These are phyloP conservation scores for Dioszegia hungarica DNA, from an alignment of 768 basidiomycete genomes.

Conservation along the genomic window DNA sequence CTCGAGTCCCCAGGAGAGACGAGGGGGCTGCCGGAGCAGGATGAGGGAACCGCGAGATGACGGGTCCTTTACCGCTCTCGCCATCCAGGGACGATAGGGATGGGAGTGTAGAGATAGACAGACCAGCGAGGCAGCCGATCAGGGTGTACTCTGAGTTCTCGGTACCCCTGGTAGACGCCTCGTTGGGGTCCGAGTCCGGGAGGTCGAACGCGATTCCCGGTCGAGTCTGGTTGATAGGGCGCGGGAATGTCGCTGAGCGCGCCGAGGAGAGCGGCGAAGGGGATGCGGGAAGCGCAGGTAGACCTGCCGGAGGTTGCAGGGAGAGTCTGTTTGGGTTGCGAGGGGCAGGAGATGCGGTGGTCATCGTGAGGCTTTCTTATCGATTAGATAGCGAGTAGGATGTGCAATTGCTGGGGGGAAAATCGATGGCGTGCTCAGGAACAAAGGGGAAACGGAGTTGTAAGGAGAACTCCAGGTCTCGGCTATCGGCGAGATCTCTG, in stretches of 20 bases:
- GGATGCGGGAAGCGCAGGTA: conserved; percentile 17
- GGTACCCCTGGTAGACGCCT: not conserved
- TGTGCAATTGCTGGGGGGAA: not conserved
- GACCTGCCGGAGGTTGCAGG: conserved; percentile 25
- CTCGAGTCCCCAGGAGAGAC: conserved; percentile 20
- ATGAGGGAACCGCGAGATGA: conserved; percentile 25
- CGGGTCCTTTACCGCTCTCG: conserved; percentile 8
- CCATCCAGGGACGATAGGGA: not conserved
- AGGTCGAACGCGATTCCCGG: conserved; percentile 3
- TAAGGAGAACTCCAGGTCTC: too few species aligned
- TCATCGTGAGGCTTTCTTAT: not conserved
- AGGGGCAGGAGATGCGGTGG: not conserved
- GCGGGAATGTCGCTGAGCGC: conserved; percentile 1
- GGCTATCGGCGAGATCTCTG: too few species aligned
- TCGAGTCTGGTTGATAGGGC: not conserved
- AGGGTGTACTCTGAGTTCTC: conserved; percentile 22
- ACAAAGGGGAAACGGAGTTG: too few species aligned
- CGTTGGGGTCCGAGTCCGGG: not conserved
- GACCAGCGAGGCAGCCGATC: conserved; percentile 24
- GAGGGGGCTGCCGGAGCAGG: conserved; percentile 19
- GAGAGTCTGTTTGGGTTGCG: conserved; percentile 13
- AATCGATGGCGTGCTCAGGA: conserved; percentile 8
- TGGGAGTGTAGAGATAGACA: conserved; percentile 8
- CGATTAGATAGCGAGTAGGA: conserved; percentile 1
- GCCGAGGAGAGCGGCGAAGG: not conserved